These are phyloP conservation scores for Hygrophoropsis aurantiaca DNA, from an alignment of 768 basidiomycete genomes.

Conservation along the genomic window DNA sequence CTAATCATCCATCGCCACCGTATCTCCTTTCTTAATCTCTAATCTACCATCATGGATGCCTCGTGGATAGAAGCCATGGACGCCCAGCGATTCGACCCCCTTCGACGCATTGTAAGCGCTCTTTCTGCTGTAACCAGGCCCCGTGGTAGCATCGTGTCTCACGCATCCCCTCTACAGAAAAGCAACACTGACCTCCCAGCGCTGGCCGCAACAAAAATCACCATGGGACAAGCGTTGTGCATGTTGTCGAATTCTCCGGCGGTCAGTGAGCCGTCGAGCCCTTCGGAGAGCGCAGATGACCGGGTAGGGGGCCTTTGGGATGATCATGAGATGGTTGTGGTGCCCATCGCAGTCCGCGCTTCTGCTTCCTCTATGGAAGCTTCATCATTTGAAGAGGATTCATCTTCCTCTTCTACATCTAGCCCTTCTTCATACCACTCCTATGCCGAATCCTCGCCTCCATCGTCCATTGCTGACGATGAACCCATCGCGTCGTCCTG, in stretches of 20 bases:
- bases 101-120: constrained; percentile 26
- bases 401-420: constrained; percentile 5
- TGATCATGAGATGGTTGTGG: constrained; percentile 33
- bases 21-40: constrained; percentile 26
- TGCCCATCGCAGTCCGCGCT: constrained; percentile 24
- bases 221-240: constrained; percentile 29
- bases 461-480: constrained; percentile 12
- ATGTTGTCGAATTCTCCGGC: neutral
- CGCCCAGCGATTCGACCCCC: constrained; percentile 32
- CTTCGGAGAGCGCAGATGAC: constrained; percentile 12
- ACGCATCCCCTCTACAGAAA: constrained; percentile 20
- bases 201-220: constrained; percentile 9
- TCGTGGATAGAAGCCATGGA: constrained; percentile 30
- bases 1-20: constrained; percentile 22
- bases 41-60: constrained; percentile 25
- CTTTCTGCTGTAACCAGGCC: constrained; percentile 7
- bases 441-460: constrained; percentile 6
- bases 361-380: neutral
- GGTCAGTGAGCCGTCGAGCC: constrained; percentile 8
- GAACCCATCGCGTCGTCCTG: constrained; percentile 6
- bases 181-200: constrained; percentile 9
- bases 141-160: constrained; percentile 16
- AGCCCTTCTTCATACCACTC: constrained; percentile 21
- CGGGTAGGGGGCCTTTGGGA: constrained; percentile 32
- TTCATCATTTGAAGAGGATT: constrained; percentile 4